Evolutionary conservation across 306 rosid genomes (phyloP).

Genomic region (Vigna radiata): DNA sequence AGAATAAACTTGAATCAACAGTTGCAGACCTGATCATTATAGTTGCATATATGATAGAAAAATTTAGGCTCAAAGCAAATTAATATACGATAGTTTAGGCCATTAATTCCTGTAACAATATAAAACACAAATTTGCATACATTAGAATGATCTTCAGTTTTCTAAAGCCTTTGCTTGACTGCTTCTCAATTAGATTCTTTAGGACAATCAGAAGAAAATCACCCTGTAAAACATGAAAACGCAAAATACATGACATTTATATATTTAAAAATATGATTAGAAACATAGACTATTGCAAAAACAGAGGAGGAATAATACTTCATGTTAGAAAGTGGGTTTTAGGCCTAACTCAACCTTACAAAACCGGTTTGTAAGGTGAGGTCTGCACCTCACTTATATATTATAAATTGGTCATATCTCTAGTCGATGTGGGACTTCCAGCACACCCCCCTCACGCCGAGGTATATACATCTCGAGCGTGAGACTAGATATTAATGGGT

Average conservation of each 20-base stretch:
- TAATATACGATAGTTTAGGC: not conserved
- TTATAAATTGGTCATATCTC: too few relatives aligned
- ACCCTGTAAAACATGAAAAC: constrained; percentile 59
- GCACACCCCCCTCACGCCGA: too few relatives aligned
- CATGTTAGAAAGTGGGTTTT: too few relatives aligned
- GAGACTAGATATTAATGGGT: too few relatives aligned
- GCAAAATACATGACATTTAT: constrained; percentile 6
- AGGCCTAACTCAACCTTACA: too few relatives aligned
- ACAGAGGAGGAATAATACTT: not conserved
- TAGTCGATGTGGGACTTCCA: too few relatives aligned
- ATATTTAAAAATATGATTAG: not conserved
- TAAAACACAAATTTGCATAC: constrained; percentile 55
- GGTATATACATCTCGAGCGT: too few relatives aligned
- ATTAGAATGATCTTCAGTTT: constrained; percentile 88
- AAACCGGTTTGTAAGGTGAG: too few relatives aligned
- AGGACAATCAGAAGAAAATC: constrained; percentile 89
- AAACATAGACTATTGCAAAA: not conserved
- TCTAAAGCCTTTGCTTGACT: constrained; percentile 56
- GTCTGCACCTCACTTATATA: too few relatives aligned
- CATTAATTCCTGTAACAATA: constrained; percentile 26
- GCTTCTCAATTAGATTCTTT: constrained; percentile 83
- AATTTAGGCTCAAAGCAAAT: constrained; percentile 26
- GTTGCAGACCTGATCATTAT: constrained; percentile 85
- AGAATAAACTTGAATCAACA: constrained; percentile 91
- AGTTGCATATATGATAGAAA: constrained; percentile 24